A percentile compares a stretch with the other conserved stretches of the same genome.
These are phyloP conservation scores for Lathyrus aphaca DNA, from an alignment of 306 rosid species.

Conservation along the genomic window DNA sequence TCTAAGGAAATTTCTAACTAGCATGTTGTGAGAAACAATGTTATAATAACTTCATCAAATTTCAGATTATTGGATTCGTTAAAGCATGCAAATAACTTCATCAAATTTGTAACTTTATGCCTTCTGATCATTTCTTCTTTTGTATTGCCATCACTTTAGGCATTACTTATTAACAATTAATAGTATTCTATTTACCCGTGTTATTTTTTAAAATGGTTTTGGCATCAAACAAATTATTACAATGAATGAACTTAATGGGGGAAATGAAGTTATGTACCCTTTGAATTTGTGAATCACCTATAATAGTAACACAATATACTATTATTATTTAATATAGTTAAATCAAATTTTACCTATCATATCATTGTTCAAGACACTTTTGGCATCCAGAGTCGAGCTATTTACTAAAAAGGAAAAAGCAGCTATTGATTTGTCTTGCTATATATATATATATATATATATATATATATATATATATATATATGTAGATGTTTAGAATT, in stretches of 20 bases:
- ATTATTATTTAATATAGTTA: conserved; percentile 67
- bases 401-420: conserved; percentile 13
- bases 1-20: neutral
- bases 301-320: conserved; percentile 42
- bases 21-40: neutral
- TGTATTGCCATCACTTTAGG: neutral
- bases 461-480: too few relatives aligned
- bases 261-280: too few relatives aligned
- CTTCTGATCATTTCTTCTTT: neutral
- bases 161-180: neutral
- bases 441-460: too few relatives aligned
- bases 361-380: conserved; percentile 47
- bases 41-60: neutral
- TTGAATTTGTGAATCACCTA: conserved; percentile 48
- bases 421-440: conserved; percentile 46
- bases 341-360: conserved; percentile 50
- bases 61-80: neutral
- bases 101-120: neutral
- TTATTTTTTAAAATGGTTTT: conserved; percentile 1
- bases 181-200: neutral
- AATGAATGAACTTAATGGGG: too few relatives aligned
- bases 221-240: too few relatives aligned
- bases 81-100: neutral
- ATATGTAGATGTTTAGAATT: too few relatives aligned
- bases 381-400: conserved; percentile 54